Evolutionary conservation across 192 early-diverging fungal species (phyloP).

Genomic region (Jimgerdemannia flammicorona): DNA sequence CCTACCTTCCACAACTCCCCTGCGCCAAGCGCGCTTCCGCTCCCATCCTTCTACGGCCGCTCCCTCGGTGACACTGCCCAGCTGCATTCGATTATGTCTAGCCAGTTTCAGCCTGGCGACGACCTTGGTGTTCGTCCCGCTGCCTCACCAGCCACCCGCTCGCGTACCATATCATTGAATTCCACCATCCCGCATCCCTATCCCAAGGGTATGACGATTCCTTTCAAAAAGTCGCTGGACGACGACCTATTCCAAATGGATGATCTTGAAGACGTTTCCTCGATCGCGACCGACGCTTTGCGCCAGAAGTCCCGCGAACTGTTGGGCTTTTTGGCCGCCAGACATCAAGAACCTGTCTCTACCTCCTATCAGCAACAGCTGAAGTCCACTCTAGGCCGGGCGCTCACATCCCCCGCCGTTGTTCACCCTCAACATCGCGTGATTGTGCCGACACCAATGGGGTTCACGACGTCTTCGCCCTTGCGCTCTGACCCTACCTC

Average conservation of each 20-base stretch:
- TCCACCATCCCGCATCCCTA: neutral
- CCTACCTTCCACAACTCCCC: conserved; percentile 57
- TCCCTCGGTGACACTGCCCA: conserved; percentile 26
- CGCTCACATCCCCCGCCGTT: neutral
- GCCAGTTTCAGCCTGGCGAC: conserved; percentile 18
- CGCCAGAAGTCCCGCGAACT: conserved; percentile 9
- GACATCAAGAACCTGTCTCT: neutral
- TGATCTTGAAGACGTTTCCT: conserved; percentile 2
- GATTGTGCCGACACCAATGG: conserved; percentile 14
- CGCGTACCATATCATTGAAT: neutral
- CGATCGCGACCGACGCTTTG: conserved; percentile 1
- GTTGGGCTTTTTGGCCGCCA: conserved; percentile 2
- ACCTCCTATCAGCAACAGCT: neutral
- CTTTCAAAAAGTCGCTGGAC: neutral
- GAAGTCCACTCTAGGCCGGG: neutral
- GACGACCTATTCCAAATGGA: conserved; percentile 19
- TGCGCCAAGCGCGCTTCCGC: conserved; percentile 46
- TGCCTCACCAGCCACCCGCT: neutral
- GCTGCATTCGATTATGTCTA: neutral
- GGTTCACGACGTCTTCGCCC: neutral
- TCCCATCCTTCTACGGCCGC: conserved; percentile 39
- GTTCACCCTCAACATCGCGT: conserved; percentile 13
- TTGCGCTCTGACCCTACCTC: neutral
- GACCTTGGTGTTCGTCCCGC: conserved; percentile 14
- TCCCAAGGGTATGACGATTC: neutral